Evolutionary conservation across 2,329 filamentous ascomycete species (phyloP), one percentile per base, ranked within the genome.

Genomic region (Pseudomassariella vexata): DNA sequence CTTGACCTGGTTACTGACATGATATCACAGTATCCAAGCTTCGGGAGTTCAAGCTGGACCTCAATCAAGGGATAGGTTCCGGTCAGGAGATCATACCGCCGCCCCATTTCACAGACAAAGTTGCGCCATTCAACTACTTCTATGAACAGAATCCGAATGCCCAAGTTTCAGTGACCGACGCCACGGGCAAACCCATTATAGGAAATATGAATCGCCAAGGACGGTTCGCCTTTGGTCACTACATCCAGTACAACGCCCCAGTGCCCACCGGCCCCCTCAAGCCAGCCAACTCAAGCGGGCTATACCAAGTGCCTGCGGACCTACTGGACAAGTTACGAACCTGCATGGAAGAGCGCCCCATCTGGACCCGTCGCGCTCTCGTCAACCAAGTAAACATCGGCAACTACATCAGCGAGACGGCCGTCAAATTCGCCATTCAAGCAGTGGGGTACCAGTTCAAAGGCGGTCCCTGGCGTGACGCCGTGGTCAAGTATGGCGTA

Each of bases 381-480:
- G 70, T 82, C 46, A 95, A 95, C 57, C 70, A 74, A 32, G 67
- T 95, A 19, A 63, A 60, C 3, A 60, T 62, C 29, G n/a, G n/a
- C n/a, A n/a, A n/a, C n/a, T 62, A 60, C 28, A 62, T 66, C 17
- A 65, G 68, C 38, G 75, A 67, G 53, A 72, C 73, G 36, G 59
- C 72, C 24, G 58, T 95, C 38, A 83, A 86, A 47, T 74, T 82
- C 50, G 85, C 85, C 28, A 74, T 89, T 32, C 83, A 87, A 41
- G 90, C 92, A 48, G 79, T 86, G 5, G 88, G 85, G 7, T 98
- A 95, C 60, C 86, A 89, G 59, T 95, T 96, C 68, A 82, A 84
- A 37, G 87, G 84, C 15, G 92, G 92, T 0, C 89, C 92, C 0
- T 98, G 87, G 83, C 76, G 87, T 41, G 89, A 96, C 55, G 81